These are phyloP conservation scores for Lipomyces spencermartinsiae DNA, from an alignment of 805 yeast genomes.

Conservation along the genomic window DNA sequence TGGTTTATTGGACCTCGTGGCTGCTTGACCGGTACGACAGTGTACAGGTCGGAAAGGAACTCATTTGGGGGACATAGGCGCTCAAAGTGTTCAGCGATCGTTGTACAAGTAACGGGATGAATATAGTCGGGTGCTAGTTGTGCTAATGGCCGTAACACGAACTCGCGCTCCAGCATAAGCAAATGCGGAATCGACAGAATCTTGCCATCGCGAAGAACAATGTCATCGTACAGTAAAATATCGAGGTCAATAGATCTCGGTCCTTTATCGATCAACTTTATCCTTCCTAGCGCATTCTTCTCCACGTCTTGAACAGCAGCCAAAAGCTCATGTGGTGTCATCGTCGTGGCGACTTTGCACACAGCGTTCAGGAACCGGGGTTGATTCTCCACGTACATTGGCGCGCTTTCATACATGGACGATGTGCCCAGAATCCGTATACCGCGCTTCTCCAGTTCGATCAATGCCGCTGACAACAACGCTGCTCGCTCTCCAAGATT, in stretches of 20 bases:
- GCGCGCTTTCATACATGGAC: constrained; percentile 82
- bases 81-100: constrained; percentile 69
- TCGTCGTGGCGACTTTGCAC: constrained; percentile 63
- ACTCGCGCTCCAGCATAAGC: constrained; percentile 84
- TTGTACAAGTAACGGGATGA: constrained; percentile 89
- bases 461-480: constrained; percentile 65
- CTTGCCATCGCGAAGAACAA: constrained; percentile 32
- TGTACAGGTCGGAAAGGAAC: constrained; percentile 40
- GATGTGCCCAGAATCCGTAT: constrained; percentile 68
- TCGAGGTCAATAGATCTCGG: constrained; percentile 93
- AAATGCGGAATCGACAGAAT: constrained; percentile 83
- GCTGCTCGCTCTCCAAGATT: constrained; percentile 75
- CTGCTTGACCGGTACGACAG: constrained; percentile 36
- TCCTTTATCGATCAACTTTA: constrained; percentile 84
- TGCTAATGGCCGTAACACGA: constrained; percentile 87
- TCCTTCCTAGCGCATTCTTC: constrained; percentile 69
- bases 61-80: constrained; percentile 53
- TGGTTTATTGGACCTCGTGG: constrained; percentile 39
- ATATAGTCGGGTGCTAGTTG: constrained; percentile 73
- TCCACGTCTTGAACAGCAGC: constrained; percentile 74
- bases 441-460: constrained; percentile 51
- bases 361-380: constrained; percentile 85
- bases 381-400: constrained; percentile 89
- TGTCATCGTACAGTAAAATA: constrained; percentile 69
- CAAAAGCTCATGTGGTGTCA: constrained; percentile 70